A percentile compares a stretch with the other conserved stretches of the same genome.
These are phyloP conservation scores for Aspergillus cejpii DNA, from an alignment of 2,329 filamentous ascomycete genomes.

Conservation along the genomic window DNA sequence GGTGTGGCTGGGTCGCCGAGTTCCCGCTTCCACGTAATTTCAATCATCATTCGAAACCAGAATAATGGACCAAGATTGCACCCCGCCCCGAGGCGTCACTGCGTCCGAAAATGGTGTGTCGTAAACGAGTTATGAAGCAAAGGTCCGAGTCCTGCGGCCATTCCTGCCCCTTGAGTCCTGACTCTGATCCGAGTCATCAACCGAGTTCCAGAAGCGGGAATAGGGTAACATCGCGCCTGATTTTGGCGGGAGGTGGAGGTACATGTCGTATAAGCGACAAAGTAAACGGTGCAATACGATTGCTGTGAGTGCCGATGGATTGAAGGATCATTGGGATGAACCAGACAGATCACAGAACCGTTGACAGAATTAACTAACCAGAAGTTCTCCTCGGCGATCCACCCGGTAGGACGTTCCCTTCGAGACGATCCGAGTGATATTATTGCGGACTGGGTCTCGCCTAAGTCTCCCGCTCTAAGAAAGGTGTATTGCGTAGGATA, in stretches of 20 bases:
- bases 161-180: too few species aligned
- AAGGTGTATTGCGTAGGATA: constrained; percentile 27
- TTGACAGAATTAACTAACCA: too few species aligned
- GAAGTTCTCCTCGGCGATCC: not conserved
- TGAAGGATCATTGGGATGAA: too few species aligned
- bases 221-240: not conserved
- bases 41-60: not conserved
- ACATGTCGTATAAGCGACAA: not conserved
- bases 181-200: not conserved
- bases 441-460: constrained; percentile 23
- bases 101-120: not conserved
- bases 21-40: not conserved
- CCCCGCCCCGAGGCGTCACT: not conserved
- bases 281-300: too few species aligned
- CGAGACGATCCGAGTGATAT: constrained; percentile 5
- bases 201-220: not conserved
- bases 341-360: too few species aligned
- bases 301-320: not conserved
- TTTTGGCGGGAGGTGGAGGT: not conserved
- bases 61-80: not conserved
- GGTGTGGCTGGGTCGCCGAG: not conserved
- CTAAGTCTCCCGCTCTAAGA: constrained; percentile 35
- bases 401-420: not conserved
- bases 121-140: not conserved
- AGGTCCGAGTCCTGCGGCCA: too few species aligned